Percentiles rank a stretch among this genome's conserved stretches.
phyloP scores from a whole-genome alignment of 345 rosid species.

The Carallia brachiata region DNA sequence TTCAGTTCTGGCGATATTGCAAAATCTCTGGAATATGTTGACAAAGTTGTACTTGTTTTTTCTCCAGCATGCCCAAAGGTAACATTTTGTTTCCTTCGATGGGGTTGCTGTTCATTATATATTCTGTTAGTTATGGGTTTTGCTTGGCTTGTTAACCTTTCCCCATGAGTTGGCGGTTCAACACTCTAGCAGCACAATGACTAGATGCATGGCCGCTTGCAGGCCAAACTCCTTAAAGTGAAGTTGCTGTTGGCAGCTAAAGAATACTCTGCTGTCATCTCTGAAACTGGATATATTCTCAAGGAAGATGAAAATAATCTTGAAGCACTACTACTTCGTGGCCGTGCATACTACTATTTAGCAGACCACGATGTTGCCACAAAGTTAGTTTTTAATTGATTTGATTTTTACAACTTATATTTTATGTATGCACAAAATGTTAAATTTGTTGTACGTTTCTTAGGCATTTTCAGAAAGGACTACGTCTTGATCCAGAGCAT shows the following conservation, averaged over 20 bases:
- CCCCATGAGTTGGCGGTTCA: neutral
- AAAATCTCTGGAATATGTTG: constrained; percentile 77
- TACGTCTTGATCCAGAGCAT: constrained; percentile 97
- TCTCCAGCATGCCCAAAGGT: constrained; percentile 94
- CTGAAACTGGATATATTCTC: constrained; percentile 81
- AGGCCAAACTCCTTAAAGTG: constrained; percentile 88
- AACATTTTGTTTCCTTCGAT: neutral
- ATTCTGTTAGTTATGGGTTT: neutral
- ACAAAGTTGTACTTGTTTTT: constrained; percentile 90
- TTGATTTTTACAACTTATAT: neutral
- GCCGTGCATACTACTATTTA: constrained; percentile 95
- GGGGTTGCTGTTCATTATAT: neutral
- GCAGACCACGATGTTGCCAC: constrained; percentile 98
- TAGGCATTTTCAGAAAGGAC: constrained; percentile 98
- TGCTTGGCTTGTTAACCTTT: neutral
- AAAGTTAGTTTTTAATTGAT: constrained; percentile 43
- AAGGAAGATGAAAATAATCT: constrained; percentile 85
- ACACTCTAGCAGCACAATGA: constrained; percentile 9
- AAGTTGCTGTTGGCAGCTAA: constrained; percentile 61
- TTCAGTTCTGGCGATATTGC: constrained; percentile 64
- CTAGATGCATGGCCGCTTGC: constrained; percentile 16
- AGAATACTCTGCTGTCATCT: constrained; percentile 79
- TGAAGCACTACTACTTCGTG: constrained; percentile 90
- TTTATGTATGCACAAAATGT: constrained; percentile 2
- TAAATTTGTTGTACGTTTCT: constrained; percentile 8